Evolutionary conservation across 495 filamentous ascomycete species (phyloP).

Genomic region (Rhypophila decipiens): DNA sequence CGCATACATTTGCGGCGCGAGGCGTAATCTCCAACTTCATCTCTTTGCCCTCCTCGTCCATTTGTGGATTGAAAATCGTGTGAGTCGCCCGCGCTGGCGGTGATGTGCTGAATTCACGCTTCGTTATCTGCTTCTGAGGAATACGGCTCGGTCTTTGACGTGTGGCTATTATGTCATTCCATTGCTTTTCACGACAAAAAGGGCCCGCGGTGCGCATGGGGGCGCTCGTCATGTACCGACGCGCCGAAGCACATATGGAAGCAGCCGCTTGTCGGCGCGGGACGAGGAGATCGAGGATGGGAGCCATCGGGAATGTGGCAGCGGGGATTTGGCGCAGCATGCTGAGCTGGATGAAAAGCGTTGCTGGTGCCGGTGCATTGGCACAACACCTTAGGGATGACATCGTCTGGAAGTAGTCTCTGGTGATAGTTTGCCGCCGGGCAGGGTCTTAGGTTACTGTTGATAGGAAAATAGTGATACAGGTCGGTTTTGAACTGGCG

Average conservation of each 20-base stretch:
- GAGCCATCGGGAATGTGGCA: no score
- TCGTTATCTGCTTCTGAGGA: slow-evolving; percentile 4
- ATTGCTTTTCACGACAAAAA: no score
- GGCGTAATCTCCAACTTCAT: slow-evolving; percentile 76
- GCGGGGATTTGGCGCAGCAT: slow-evolving; percentile 18
- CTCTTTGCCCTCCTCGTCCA: slow-evolving; percentile 71
- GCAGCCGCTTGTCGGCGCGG: slow-evolving; percentile 8
- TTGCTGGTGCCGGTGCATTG: slow-evolving; percentile 31
- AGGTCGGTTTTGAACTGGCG: no score
- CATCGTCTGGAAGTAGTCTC: slow-evolving; percentile 21
- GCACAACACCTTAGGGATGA: slow-evolving; percentile 23
- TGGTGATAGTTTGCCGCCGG: neutral
- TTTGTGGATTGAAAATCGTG: slow-evolving; percentile 55
- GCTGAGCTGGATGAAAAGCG: slow-evolving; percentile 33
- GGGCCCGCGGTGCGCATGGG: neutral
- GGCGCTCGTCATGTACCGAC: neutral
- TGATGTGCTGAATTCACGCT: slow-evolving; percentile 27
- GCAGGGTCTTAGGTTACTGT: neutral
- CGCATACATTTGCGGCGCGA: slow-evolving; percentile 72
- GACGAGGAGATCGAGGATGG: slow-evolving; percentile 34
- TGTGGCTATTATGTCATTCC: neutral
- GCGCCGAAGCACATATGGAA: slow-evolving; percentile 1
- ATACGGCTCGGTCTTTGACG: neutral
- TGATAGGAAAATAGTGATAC: neutral
- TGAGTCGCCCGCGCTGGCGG: slow-evolving; percentile 25